These are phyloP conservation scores for Mucor circinelloides DNA, from an alignment of 371 early-diverging fungal species.

Conservation along the genomic window DNA sequence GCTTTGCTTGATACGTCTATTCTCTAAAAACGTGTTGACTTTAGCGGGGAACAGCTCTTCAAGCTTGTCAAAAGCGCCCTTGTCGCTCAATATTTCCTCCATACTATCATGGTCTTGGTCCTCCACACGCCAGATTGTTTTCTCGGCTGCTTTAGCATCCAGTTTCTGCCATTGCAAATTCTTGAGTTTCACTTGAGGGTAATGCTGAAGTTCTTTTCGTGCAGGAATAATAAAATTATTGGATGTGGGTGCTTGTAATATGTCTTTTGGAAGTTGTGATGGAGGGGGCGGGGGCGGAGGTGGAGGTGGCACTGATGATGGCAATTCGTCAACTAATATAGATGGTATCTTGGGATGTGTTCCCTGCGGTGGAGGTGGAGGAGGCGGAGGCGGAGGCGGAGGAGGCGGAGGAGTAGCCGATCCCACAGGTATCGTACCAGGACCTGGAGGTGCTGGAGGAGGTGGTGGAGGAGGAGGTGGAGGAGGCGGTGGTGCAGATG, in stretches of 20 bases:
- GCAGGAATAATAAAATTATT: conserved; percentile 4
- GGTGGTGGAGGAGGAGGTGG: conserved; percentile 20
- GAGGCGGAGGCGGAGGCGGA: conserved; percentile 13
- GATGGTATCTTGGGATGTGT: not conserved
- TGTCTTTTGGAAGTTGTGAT: not conserved
- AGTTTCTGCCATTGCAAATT: conserved; percentile 53
- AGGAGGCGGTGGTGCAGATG: conserved; percentile 17
- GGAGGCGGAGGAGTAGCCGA: not conserved
- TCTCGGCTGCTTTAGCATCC: conserved; percentile 31
- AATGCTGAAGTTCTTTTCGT: conserved; percentile 44
- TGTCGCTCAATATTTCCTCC: conserved; percentile 34
- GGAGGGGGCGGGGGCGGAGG: conserved; percentile 8
- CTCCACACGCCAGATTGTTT: conserved; percentile 40
- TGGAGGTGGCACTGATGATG: conserved; percentile 3
- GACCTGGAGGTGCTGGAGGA: conserved; percentile 4
- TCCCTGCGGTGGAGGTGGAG: conserved; percentile 13
- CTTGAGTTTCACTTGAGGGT: conserved; percentile 46
- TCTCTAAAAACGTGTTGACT: conserved; percentile 40
- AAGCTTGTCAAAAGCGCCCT: conserved; percentile 38
- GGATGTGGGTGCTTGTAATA: not conserved
- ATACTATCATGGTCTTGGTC: conserved; percentile 27
- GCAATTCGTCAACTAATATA: not conserved
- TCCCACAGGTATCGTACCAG: not conserved
- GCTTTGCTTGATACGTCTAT: conserved; percentile 17
- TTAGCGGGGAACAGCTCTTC: conserved; percentile 49